A percentile compares a stretch with the other conserved stretches of the same genome.
phyloP scores from a whole-genome alignment of 768 basidiomycete genomes.

The Termitomyces sp. region DNA sequence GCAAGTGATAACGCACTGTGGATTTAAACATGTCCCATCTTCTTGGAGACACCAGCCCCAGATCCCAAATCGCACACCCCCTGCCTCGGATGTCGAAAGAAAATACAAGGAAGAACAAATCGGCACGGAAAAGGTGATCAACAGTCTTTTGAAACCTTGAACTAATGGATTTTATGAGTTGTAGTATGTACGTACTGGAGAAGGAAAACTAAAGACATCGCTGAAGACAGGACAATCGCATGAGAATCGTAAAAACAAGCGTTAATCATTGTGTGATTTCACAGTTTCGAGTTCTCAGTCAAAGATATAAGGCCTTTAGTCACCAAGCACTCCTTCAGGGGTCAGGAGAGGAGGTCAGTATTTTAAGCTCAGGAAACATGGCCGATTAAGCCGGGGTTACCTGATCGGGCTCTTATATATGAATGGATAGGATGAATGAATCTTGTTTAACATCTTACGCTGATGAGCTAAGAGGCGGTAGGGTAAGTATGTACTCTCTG shows the following conservation, averaged over 20 bases:
- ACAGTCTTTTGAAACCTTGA: constrained; percentile 16
- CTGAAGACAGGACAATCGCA: constrained; percentile 4
- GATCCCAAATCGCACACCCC: constrained; percentile 35
- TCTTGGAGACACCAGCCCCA: constrained; percentile 40
- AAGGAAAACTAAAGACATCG: constrained; percentile 6
- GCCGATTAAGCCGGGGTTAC: neutral
- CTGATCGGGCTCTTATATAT: neutral
- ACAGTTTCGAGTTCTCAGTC: neutral
- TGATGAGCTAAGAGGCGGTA: too few species aligned
- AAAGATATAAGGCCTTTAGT: neutral
- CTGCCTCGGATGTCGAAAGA: constrained; percentile 30
- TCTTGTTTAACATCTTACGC: too few species aligned
- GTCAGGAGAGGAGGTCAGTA: neutral
- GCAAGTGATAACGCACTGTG: constrained; percentile 20
- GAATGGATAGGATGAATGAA: too few species aligned
- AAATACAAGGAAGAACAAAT: constrained; percentile 28
- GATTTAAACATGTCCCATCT: constrained; percentile 22
- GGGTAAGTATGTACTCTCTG: too few species aligned
- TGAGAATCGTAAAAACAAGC: neutral
- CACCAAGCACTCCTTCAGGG: neutral
- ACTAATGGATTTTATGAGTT: neutral
- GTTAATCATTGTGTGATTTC: constrained; percentile 1
- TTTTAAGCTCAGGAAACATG: neutral
- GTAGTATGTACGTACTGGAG: constrained; percentile 6
- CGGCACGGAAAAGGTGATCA: constrained; percentile 31